These are phyloP conservation scores for Volvariella volvacea DNA, from an alignment of 1,284 basidiomycete genomes.

Conservation along the genomic window DNA sequence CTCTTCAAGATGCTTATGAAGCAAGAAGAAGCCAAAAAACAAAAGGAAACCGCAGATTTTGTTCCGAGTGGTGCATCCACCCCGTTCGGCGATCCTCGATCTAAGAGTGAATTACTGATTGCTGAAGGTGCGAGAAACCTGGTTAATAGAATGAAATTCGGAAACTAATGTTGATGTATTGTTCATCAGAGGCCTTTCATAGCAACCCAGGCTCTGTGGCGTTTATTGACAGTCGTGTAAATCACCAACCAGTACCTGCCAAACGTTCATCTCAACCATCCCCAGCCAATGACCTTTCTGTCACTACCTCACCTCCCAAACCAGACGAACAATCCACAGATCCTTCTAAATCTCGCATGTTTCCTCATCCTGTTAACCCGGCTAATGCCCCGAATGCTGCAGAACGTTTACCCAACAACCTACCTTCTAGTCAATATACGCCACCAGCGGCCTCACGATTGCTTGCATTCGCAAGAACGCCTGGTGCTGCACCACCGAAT, in stretches of 20 bases:
- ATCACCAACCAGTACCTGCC: neutral
- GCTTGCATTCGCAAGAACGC: constrained; percentile 47
- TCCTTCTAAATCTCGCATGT: neutral
- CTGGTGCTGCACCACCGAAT: constrained; percentile 3
- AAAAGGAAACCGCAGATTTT: constrained; percentile 23
- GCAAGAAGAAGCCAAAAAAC: constrained; percentile 69
- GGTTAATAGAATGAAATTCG: no score
- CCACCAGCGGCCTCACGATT: constrained; percentile 67
- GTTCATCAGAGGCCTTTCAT: no score
- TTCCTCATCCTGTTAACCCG: neutral
- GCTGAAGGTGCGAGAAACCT: no score
- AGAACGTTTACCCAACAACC: neutral
- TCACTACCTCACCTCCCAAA: neutral
- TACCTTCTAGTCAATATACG: constrained; percentile 36
- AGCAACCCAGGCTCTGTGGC: no score
- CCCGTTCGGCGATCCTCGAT: neutral
- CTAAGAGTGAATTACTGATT: neutral
- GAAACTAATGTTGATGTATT: no score
- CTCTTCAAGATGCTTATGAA: constrained; percentile 84
- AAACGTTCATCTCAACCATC: neutral
- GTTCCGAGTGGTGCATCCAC: constrained; percentile 3
- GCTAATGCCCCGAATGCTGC: constrained; percentile 17
- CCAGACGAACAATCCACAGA: neutral
- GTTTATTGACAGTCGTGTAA: no score
- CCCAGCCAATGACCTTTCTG: neutral